Evolutionary conservation across 805 yeast species (phyloP), one percentile per base, ranked within the genome.

Genomic region (Wickerhamomyces bovis): DNA sequence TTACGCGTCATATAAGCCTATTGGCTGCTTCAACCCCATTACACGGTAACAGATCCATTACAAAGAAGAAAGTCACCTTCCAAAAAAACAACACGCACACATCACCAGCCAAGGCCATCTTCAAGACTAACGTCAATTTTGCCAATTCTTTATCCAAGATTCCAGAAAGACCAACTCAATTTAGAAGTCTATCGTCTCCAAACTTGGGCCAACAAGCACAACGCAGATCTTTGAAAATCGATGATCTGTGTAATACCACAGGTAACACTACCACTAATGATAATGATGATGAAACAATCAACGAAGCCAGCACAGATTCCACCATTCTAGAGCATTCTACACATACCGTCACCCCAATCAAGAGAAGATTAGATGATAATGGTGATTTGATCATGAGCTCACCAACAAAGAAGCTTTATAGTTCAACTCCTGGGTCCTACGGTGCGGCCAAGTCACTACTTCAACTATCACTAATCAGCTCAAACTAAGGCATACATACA

Each of bases 391-490:
- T 65, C 8, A 44, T 66, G 56, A 63, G 69, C 6, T 64, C 71
- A 25, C 75, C 75, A 41, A 67, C 71, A 1, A 68, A 67, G 53
- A 50, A 65, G 25, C 8, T 48, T 8, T 52, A 49, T 16, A 53
- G 68, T 49, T 64, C 73, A 4, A 72, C 77, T 3, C 77, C 77
- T 8, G 70, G 74, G 4, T 70, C 75, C 0, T 72, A 71, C 45
- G 76, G 76, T 33, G 77, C 77, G 25, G 77, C 77, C 11, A 64
- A 68, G 45, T 71, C 74, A 21, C 53, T 72, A 44, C 48, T 72
- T 25, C 75, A 71, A 49, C 47, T 72, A 49, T 71, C 75, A 5
- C 63, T 69, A 44, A 51, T 52, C 46, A 48, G 53, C 10, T 62
- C 69, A 15, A 49, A 47, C 41, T 52, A 19, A 46, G 22, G 16